Conservation (phyloP, 495 filamentous ascomycete species). For the Penicillium simplicissimum region DNA sequence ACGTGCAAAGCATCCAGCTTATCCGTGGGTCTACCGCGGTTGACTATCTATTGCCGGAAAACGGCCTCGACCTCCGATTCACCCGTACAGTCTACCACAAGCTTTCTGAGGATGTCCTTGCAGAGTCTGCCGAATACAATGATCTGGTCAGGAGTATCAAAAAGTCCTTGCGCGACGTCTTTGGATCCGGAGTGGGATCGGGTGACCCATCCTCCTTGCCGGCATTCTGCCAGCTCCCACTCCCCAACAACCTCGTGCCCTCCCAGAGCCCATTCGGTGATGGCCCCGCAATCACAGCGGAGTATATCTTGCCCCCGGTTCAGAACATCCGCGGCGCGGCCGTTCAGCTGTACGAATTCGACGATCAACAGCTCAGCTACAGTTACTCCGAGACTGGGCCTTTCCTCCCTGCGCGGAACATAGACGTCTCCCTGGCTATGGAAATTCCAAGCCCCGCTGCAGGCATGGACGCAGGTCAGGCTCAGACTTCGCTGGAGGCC, state of each 20-base stretch:
- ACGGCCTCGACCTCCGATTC: slow-evolving; percentile 43
- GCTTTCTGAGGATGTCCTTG: slow-evolving; percentile 15
- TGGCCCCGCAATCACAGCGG: slow-evolving; percentile 14
- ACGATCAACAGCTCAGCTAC: slow-evolving; percentile 32
- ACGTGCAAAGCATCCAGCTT: slow-evolving; percentile 31
- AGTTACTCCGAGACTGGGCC: slow-evolving; percentile 37
- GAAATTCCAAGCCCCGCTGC: slow-evolving; percentile 16
- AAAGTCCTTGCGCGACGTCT: slow-evolving; percentile 17
- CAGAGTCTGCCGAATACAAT: slow-evolving; percentile 6
- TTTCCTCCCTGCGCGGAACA: slow-evolving; percentile 28
- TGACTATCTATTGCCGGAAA: slow-evolving; percentile 48
- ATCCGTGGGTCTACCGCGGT: slow-evolving; percentile 34
- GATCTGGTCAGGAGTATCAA: slow-evolving; percentile 24
- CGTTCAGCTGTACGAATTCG: slow-evolving; percentile 34
- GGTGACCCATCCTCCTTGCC: slow-evolving; percentile 26
- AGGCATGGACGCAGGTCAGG: not conserved
- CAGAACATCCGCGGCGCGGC: slow-evolving; percentile 28
- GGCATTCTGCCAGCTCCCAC: slow-evolving; percentile 32
- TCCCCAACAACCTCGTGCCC: slow-evolving; percentile 26
- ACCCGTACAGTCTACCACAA: slow-evolving; percentile 37
- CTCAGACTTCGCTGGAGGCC: slow-evolving; percentile 17
- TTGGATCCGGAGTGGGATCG: slow-evolving; percentile 7
- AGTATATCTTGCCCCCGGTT: slow-evolving; percentile 41
- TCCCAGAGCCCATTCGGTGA: not conserved
- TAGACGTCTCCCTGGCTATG: slow-evolving; percentile 37